Base-by-base conservation (phyloP, 2,329 filamentous ascomycete species). In the Xylaria sp. region DNA sequence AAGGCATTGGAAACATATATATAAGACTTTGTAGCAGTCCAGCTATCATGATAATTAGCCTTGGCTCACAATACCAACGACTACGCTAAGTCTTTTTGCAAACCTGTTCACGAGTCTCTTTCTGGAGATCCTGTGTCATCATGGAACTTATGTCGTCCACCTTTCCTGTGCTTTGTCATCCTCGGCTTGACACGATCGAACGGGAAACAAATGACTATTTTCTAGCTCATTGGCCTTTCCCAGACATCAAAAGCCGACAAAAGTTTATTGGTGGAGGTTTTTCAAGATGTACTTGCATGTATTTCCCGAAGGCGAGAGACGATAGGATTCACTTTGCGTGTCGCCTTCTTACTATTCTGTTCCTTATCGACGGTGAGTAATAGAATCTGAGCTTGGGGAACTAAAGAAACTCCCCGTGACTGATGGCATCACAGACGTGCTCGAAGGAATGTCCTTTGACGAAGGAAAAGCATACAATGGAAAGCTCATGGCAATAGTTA, bases 381-480 rank as follows among this genome's bases (percentile, higher is more conserved):
- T 20, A n/a, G 13, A 30, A 15, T 13, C 13, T 34, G 9, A 46
- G 9, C n/a, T 28, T 13, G 12, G 28, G 34, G 10, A 7, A 25
- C 20, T 10, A 25, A 41, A 25, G n/a, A 12, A 25, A 48, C 8
- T 18, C 18, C 5, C n/a, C 39, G 8, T 56, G 28, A 28, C 20
- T 56, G 10, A 41, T 23, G 3, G 12, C 3, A 3, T 23, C 15
- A 25, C 10, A 60, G 63, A 66, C 9, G 15, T 55, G 4, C 50
- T 66, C 2, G 63, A 66, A 18, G 18, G 9, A 2, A 46, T 66
- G 57, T 66, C 63, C 2, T 53, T 66, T n/a, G 56, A 66, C 2
- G 63, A 66, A 23, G 63, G 63, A n/a, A 41, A 2, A 34, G 63
- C 63, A n/a, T 66, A 66, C 30, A 60, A 66, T n/a, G 46, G 15